Evolutionary conservation across 2,329 filamentous ascomycete genomes (phyloP).

Genomic region (Epichloe sp.): DNA sequence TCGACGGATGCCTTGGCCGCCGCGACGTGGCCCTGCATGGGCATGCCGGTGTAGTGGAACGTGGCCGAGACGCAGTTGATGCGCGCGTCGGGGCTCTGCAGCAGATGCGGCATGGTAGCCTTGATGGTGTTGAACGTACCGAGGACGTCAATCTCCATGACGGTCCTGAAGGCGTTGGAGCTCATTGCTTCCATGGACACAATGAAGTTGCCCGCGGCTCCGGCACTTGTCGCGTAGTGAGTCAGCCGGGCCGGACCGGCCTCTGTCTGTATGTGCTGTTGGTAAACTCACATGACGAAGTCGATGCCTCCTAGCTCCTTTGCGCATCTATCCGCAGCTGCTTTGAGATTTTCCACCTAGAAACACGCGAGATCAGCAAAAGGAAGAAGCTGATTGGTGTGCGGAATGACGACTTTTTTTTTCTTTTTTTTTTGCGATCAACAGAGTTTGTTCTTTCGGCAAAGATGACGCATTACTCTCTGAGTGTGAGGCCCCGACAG

Average conservation of each 20-base stretch:
- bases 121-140: conserved; percentile 94
- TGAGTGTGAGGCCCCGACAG: not conserved
- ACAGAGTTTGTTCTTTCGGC: too few relatives aligned
- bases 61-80: conserved; percentile 86
- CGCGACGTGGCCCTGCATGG: conserved; percentile 78
- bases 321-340: conserved; percentile 66
- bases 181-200: conserved; percentile 71
- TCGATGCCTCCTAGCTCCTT: conserved; percentile 80
- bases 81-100: conserved; percentile 62
- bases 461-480: too few relatives aligned
- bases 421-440: too few relatives aligned
- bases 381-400: not conserved
- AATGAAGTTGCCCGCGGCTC: conserved; percentile 91
- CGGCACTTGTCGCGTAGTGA: conserved; percentile 44
- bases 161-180: conserved; percentile 82
- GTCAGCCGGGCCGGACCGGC: not conserved
- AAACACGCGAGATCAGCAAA: not conserved
- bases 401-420: too few relatives aligned
- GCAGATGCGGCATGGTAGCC: conserved; percentile 71
- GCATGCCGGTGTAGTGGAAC: conserved; percentile 78
- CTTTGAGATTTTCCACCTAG: conserved; percentile 26
- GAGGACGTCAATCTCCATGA: conserved; percentile 91
- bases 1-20: conserved; percentile 89
- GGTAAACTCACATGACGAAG: conserved; percentile 62
- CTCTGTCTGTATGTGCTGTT: too few relatives aligned